Evolutionary conservation across 129 eudicot genomes (phyloP), one percentile per base, ranked within the genome.

Genomic region (Pittosporum tobira): DNA sequence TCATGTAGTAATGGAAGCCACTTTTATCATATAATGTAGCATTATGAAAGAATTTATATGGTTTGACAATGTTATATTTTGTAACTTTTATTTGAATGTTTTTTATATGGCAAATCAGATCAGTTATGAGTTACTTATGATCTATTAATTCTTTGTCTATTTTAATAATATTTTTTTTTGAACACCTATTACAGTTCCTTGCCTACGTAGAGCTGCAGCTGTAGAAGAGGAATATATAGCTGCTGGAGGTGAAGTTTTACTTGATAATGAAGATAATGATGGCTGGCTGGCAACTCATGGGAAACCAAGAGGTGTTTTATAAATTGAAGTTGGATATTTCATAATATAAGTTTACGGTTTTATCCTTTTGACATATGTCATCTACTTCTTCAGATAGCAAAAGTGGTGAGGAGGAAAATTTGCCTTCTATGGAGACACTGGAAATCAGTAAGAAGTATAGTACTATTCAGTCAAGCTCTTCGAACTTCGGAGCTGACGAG

Each of bases 231-330:
- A 90, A 76, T 85, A 83, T 66, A 95, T 85, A 59, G 97, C 97
- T 43, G 95, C 94, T 45, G 97, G 97, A 25, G 97, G 89, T 80
- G 97, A 90, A 73, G 81, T 90, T 65, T 73, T 90, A 45, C 84
- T 90, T 28, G 97, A 90, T 52, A 68, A 82, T 59, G 97, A 90
- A 51, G 84, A 90, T 27, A 74, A 82, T 76, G 95, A 90, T 75
- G 97, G 97, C 55, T 90, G 97, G 97, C 70, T 90, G 67, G 97
- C 97, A 48, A 90, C 97, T 62, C 97, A 90, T 71, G 97, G 97
- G 42, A 76, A 83, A 46, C 95, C 97, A 55, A 90, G 83, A 82
- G 97, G 97, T 90, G 57, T 47, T 9, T 42, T 61, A 36, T 38
- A 18, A 2, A 36, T 7, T 27, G 22, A 57, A 48, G 29, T 27